Base-by-base conservation (phyloP, 345 rosid species). In the Citrus inodora region DNA sequence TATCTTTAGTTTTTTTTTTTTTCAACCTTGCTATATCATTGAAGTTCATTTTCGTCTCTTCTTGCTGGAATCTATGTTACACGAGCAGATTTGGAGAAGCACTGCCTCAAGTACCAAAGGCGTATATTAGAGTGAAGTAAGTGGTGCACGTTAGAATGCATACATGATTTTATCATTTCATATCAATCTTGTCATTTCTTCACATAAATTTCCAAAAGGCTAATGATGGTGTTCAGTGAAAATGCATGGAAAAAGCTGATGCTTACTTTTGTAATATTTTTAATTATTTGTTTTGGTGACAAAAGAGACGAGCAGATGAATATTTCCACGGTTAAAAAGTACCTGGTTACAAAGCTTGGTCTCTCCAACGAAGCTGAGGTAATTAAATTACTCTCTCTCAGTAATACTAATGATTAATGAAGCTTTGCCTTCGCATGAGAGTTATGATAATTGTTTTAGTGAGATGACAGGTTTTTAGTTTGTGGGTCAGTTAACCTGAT, bases 41-140 rank as follows among this genome's bases (percentile, higher is more conserved):
- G 67, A 66, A 19, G 27, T 35, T 64, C 22, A 38, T 67, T 24
- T 67, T 42, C 51, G 24, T 14, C 42, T 27, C 51, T 46, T 46
- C 13, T 46, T 46, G 51, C 16, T 46, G 51, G 51, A 11, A 46
- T 46, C 3, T 46, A 11, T 11, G 19, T 67, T 27, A 55, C 55
- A 75, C 19, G 19, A 17, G 74, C 77, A 85, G 87, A 81, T 48
- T 70, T 32, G 87, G 87, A 55, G 83, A 77, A 74, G 80, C 67
- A 25, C 75, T 82, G 58, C 87, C 85, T 51, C 87, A 85, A 82
- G 82, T 85, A 63, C 83, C 87, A 25, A 85, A 78, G 73, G 82
- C 87, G 66, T 74, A 85, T 75, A 85, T 85, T 75, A 85, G 85
- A 78, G 87, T 85, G 80, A 85, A 82, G 87, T 85, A 85, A 82